These are phyloP conservation scores for Cladorrhinum sp. DNA, from an alignment of 2,329 filamentous ascomycete genomes.

Conservation along the genomic window DNA sequence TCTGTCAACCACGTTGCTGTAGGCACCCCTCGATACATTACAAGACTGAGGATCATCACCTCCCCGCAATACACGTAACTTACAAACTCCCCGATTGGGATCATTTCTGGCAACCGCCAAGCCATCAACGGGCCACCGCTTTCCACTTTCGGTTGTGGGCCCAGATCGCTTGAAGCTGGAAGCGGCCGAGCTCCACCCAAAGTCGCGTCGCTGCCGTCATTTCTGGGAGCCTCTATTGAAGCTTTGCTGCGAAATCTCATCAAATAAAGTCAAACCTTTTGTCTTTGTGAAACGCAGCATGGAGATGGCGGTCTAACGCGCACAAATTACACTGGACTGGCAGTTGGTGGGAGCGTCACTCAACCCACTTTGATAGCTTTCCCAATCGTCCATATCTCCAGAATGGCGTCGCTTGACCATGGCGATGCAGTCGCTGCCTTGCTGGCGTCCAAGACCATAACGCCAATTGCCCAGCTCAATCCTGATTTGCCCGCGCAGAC, in stretches of 20 bases:
- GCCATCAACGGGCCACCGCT: slow-evolving; percentile 6
- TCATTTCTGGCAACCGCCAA: not conserved
- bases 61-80: not conserved
- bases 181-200: slow-evolving; percentile 2
- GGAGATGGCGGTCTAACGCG: not conserved
- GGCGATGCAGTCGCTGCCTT: slow-evolving; percentile 14
- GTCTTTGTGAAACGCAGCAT: not conserved
- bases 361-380: not conserved
- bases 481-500: slow-evolving; percentile 44
- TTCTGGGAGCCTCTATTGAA: not conserved
- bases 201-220: slow-evolving; percentile 17
- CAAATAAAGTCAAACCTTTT: not conserved
- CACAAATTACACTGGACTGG: not conserved
- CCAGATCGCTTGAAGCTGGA: not conserved
- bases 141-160: slow-evolving; percentile 2
- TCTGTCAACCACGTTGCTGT: too few species aligned
- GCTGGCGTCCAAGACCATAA: slow-evolving; percentile 31
- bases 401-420: slow-evolving; percentile 25
- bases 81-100: not conserved
- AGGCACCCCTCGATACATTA: too few species aligned
- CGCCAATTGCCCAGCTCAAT: slow-evolving; percentile 54
- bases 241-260: not conserved
- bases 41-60: too few species aligned
- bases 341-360: not conserved
- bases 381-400: not conserved